These are phyloP conservation scores for Wakefieldia striispora DNA, from an alignment of 768 basidiomycete genomes.

Conservation along the genomic window DNA sequence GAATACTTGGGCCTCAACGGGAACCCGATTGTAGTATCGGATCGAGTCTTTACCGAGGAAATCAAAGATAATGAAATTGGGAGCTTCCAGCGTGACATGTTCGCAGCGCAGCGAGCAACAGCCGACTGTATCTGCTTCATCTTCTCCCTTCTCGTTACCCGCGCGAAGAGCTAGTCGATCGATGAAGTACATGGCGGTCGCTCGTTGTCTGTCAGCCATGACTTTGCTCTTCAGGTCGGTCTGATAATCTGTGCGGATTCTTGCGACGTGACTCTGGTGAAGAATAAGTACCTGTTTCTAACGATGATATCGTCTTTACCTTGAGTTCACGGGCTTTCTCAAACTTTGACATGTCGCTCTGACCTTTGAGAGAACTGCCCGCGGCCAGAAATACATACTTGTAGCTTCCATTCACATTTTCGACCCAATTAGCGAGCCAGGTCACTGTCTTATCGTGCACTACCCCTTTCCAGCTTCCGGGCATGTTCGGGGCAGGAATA, in stretches of 20 bases:
- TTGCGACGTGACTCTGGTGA: slow-evolving; percentile 80
- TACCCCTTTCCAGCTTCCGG: slow-evolving; percentile 87
- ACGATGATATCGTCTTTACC: slow-evolving; percentile 40
- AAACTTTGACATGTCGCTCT: slow-evolving; percentile 96
- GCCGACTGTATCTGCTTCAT: slow-evolving; percentile 98
- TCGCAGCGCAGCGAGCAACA: slow-evolving; percentile 97
- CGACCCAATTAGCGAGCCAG: slow-evolving; percentile 99
- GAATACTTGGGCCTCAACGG: slow-evolving; percentile 90
- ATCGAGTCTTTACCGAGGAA: slow-evolving; percentile 99
- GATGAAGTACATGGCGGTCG: slow-evolving; percentile 99
- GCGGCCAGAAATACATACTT: slow-evolving; percentile 99
- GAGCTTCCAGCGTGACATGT: slow-evolving; percentile 89
- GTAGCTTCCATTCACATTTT: slow-evolving; percentile 92
- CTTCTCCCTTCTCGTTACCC: slow-evolving; percentile 99
- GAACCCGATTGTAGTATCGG: slow-evolving; percentile 89
- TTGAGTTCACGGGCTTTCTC: slow-evolving; percentile 97
- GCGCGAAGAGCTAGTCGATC: slow-evolving; percentile 96
- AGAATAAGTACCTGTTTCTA: slow-evolving; percentile 4
- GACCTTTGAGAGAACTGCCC: slow-evolving; percentile 96
- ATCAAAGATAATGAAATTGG: slow-evolving; percentile 89
- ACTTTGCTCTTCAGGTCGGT: slow-evolving; percentile 83
- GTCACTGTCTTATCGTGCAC: slow-evolving; percentile 95
- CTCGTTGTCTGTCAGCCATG: slow-evolving; percentile 93
- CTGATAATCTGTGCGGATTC: slow-evolving; percentile 86
- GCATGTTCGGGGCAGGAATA: slow-evolving; percentile 84